Percentiles rank a stretch among this genome's conserved stretches.
phyloP scores from a whole-genome alignment of 805 yeast genomes.

The Kazachstania taianensis region DNA sequence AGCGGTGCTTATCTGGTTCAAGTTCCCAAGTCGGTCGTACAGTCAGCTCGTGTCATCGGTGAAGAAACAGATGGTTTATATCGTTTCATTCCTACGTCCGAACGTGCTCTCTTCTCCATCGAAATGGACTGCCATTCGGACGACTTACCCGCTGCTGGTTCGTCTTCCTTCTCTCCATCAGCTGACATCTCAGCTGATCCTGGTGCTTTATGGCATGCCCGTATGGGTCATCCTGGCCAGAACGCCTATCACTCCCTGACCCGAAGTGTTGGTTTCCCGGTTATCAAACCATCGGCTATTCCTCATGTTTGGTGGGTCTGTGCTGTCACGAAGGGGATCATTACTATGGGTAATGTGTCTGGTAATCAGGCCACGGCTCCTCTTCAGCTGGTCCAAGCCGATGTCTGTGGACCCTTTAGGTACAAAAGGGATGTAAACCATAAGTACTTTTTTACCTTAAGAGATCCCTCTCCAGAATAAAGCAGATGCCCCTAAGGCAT shows the following conservation, averaged over 20 bases:
- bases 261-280: neutral
- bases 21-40: neutral
- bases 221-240: slow-evolving; percentile 2
- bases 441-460: slow-evolving; percentile 4
- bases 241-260: neutral
- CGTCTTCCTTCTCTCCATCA: too few species aligned
- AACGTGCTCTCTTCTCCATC: too few species aligned
- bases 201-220: slow-evolving; percentile 2
- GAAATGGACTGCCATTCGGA: too few species aligned
- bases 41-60: neutral
- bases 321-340: slow-evolving; percentile 1
- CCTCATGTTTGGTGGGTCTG: slow-evolving; percentile 2
- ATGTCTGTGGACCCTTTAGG: slow-evolving; percentile 5
- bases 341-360: slow-evolving; percentile 8
- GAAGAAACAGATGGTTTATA: neutral
- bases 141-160: too few species aligned
- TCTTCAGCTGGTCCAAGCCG: slow-evolving; percentile 4
- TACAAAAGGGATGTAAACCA: neutral
- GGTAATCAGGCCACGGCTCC: slow-evolving; percentile 1
- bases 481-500: slow-evolving; percentile 2
- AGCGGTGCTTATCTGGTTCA: neutral
- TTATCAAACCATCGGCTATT: neutral
- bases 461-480: slow-evolving; percentile 6
- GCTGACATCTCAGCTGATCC: neutral
- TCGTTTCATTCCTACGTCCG: neutral